Conservation (phyloP, 345 rosid species). For the Eucalyptus victrix region DNA sequence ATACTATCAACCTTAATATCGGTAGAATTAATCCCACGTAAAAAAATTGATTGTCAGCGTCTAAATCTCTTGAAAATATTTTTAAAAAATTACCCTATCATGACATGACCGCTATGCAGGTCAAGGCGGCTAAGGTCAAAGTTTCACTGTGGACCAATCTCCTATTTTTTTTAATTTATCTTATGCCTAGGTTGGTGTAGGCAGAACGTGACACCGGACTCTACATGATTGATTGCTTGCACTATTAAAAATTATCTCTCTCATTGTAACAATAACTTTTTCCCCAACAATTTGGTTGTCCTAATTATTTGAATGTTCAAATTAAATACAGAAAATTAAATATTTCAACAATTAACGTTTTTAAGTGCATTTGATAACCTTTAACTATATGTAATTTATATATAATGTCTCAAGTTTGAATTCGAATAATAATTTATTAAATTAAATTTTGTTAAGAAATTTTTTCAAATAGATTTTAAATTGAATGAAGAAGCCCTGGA, state of each 20-base stretch:
- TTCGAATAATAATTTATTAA: fast-evolving
- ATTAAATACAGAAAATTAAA: background rate
- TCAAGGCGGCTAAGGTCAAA: background rate
- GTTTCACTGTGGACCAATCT: background rate
- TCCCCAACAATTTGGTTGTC: background rate
- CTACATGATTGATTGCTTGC: background rate
- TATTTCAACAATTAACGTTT: background rate
- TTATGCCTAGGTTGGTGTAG: background rate
- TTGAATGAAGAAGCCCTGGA: too few species aligned
- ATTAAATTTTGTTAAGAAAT: fast-evolving
- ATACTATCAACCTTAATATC: background rate
- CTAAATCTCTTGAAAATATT: background rate
- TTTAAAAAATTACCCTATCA: background rate
- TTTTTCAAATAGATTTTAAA: too few species aligned
- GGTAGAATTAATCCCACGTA: background rate
- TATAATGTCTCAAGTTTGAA: fast-evolving
- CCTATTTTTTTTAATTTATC: background rate
- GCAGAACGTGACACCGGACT: background rate
- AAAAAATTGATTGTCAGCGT: background rate
- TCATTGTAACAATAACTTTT: background rate
- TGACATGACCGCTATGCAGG: background rate
- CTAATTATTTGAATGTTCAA: background rate
- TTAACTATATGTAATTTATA: background rate
- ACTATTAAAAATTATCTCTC: background rate
- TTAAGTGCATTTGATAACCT: background rate